Conservation (phyloP, 306 rosid genomes). For the Neltuma alba region DNA sequence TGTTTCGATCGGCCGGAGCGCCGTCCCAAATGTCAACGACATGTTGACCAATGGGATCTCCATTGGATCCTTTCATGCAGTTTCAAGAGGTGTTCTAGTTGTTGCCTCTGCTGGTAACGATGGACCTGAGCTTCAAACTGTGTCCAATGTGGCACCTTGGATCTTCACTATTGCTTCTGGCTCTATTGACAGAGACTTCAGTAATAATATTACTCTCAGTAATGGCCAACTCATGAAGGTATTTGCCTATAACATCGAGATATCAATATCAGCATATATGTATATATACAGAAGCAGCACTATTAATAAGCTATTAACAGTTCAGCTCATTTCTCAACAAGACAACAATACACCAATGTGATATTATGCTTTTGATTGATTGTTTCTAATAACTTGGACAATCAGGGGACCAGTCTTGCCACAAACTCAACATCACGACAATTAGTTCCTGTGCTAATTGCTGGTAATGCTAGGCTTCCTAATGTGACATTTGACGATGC, state of each 20-base stretch:
- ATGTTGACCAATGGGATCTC: constrained; percentile 43
- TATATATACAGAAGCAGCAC: neutral
- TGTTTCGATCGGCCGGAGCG: constrained; percentile 44
- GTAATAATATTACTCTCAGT: constrained; percentile 35
- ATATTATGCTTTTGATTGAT: neutral
- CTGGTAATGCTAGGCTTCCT: neutral
- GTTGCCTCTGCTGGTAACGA: neutral
- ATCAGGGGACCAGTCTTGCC: neutral
- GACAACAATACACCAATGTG: neutral
- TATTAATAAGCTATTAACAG: too few relatives aligned
- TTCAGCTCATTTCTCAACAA: neutral
- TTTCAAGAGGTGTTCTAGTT: neutral
- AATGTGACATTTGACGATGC: neutral
- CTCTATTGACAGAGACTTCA: constrained; percentile 60
- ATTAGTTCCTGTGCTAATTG: neutral
- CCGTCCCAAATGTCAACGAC: neutral
- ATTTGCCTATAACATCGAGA: rapidly evolving
- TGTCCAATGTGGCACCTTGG: constrained; percentile 23
- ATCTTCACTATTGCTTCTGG: constrained; percentile 67
- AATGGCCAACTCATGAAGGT: constrained; percentile 28
- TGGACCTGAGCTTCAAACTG: neutral
- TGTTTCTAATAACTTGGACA: neutral
- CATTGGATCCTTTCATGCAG: constrained; percentile 68
- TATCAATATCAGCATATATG: too few relatives aligned
- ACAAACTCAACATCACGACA: neutral